phyloP scores from a whole-genome alignment of 139 green algal genomes.

The Eudorina sp. region DNA sequence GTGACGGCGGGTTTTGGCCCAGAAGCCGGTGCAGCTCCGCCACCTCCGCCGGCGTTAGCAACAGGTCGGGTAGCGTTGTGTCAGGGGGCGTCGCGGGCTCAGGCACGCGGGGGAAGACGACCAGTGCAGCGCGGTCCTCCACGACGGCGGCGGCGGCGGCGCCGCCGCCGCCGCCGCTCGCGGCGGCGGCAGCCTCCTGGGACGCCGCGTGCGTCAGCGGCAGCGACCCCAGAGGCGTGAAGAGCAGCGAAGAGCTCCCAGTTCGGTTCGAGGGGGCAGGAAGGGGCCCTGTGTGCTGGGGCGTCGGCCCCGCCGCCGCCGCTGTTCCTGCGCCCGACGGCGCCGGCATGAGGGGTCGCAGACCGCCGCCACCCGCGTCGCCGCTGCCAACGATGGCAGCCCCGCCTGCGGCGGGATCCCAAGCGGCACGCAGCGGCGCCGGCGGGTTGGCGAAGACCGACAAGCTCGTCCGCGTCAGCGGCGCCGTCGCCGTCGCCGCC shows the following conservation, averaged over 20 bases:
- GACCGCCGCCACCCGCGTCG: no score
- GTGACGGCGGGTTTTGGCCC: background rate
- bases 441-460: slow-evolving; percentile 20
- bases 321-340: background rate
- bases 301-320: background rate
- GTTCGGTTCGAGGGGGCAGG: background rate
- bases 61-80: slow-evolving; percentile 28
- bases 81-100: slow-evolving; percentile 9
- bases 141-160: background rate
- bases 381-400: background rate
- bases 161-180: background rate
- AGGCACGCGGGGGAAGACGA: slow-evolving; percentile 1
- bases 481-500: background rate
- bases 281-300: background rate
- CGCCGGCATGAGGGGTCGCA: no score
- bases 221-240: background rate
- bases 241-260: background rate
- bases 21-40: slow-evolving; percentile 52
- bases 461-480: no score
- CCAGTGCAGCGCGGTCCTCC: background rate
- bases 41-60: slow-evolving; percentile 48
- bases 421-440: background rate
- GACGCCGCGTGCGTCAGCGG: background rate
- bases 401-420: background rate
- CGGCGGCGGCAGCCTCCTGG: background rate